Conservation (phyloP, 2,329 filamentous ascomycete genomes). For the Botryotinia globosa region DNA sequence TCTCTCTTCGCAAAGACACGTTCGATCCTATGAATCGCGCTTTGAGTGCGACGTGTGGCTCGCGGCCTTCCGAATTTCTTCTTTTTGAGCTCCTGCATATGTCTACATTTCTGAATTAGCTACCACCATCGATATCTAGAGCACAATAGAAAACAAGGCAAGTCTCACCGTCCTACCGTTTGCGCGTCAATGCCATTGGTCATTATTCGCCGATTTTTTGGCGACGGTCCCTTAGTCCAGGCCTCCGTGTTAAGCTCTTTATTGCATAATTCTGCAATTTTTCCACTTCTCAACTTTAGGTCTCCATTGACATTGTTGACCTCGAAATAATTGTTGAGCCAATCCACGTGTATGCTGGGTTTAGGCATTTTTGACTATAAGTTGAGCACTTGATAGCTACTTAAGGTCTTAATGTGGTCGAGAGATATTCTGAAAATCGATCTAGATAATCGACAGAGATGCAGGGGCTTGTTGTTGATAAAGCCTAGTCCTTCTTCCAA, state of each 20-base stretch:
- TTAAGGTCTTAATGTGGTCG: not conserved
- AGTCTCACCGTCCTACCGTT: not conserved
- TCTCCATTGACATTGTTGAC: not conserved
- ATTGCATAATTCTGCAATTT: not conserved
- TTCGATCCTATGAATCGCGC: not conserved
- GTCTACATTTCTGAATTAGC: not conserved
- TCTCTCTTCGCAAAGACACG: not conserved
- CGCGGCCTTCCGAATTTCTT: not conserved
- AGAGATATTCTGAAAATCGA: not conserved
- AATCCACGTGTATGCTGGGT: not conserved
- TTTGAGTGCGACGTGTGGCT: not conserved
- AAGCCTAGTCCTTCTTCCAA: not conserved
- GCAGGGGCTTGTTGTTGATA: not conserved
- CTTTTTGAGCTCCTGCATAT: not conserved
- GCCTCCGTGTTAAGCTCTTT: not conserved
- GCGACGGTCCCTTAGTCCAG: not conserved
- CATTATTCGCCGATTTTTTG: not conserved
- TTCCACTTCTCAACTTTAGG: not conserved
- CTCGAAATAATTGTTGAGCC: not conserved
- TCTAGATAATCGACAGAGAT: not conserved
- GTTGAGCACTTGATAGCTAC: not conserved
- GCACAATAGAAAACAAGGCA: not conserved
- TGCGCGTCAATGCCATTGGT: conserved; percentile 1
- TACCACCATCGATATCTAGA: not conserved
- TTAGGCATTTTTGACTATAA: conserved; percentile 4